phyloP scores from a whole-genome alignment of 2,329 filamentous ascomycete species.

The Penicillium nordicum region DNA sequence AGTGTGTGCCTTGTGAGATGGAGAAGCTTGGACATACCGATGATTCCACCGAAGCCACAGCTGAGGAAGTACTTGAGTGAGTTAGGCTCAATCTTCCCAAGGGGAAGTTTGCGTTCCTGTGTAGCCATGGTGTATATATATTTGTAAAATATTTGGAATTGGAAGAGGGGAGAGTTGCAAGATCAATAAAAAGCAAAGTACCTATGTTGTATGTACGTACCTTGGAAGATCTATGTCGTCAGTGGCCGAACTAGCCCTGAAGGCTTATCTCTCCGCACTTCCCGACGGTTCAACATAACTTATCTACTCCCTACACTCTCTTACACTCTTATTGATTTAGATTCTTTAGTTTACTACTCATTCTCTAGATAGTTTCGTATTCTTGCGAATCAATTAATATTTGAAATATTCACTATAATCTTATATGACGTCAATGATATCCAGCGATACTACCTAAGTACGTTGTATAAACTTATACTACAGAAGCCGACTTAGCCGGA shows the following conservation, averaged over 20 bases:
- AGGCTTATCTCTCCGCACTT: not conserved
- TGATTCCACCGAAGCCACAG: conserved; percentile 74
- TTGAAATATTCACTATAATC: not conserved
- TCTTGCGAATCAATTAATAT: not conserved
- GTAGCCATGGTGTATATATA: conserved; percentile 23
- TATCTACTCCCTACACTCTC: not conserved
- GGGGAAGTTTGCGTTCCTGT: conserved; percentile 35
- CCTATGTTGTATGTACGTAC: too few relatives aligned
- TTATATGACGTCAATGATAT: not conserved
- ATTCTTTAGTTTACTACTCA: too few relatives aligned
- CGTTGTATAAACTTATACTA: too few relatives aligned
- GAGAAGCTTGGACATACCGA: conserved; percentile 28
- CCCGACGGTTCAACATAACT: not conserved
- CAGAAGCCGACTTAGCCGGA: conserved; percentile 8
- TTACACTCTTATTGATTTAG: too few relatives aligned
- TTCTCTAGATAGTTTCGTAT: not conserved
- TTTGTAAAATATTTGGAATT: not conserved
- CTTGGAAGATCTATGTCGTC: not conserved
- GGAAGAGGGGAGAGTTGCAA: not conserved
- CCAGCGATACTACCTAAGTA: not conserved
- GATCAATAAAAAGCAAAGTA: not conserved
- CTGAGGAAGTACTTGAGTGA: conserved; percentile 77
- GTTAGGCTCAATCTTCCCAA: conserved; percentile 69
- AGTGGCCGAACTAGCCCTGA: not conserved
- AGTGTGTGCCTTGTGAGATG: conserved; percentile 4